Conservation (phyloP, 257 asterid species). For the Solanum neorickii region DNA sequence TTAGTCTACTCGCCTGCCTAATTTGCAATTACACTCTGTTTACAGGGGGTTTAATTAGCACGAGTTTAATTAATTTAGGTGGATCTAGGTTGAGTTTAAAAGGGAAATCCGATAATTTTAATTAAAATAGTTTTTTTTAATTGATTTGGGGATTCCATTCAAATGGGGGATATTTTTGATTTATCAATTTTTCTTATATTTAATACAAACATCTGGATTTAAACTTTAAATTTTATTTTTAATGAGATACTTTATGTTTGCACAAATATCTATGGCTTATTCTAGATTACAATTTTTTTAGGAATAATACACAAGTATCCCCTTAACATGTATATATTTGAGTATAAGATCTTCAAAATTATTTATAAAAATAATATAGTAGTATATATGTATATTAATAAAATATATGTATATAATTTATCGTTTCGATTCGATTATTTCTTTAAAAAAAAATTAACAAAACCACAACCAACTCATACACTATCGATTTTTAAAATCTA, state of each 20-base stretch:
- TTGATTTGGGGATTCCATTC: neutral
- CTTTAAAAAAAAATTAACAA: too few relatives aligned
- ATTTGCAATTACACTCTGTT: neutral
- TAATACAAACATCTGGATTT: neutral
- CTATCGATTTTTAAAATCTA: too few relatives aligned
- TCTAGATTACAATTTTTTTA: neutral
- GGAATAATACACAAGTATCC: too few relatives aligned
- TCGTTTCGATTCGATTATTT: too few relatives aligned
- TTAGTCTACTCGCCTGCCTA: conserved; percentile 62
- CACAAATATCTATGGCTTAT: neutral
- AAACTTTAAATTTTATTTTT: neutral
- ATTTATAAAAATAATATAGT: too few relatives aligned
- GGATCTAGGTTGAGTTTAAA: neutral
- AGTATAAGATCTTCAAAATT: too few relatives aligned
- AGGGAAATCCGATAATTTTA: neutral
- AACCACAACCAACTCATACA: too few relatives aligned
- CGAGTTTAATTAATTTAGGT: neutral
- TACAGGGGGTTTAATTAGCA: neutral
- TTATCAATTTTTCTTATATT: neutral
- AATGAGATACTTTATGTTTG: neutral
- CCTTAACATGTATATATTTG: too few relatives aligned
- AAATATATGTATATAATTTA: too few relatives aligned
- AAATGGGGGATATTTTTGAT: neutral
- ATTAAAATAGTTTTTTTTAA: neutral
- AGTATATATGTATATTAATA: too few relatives aligned